Conservation (phyloP, 208 protist species). For the Blastocrithidia nonstop region DNA sequence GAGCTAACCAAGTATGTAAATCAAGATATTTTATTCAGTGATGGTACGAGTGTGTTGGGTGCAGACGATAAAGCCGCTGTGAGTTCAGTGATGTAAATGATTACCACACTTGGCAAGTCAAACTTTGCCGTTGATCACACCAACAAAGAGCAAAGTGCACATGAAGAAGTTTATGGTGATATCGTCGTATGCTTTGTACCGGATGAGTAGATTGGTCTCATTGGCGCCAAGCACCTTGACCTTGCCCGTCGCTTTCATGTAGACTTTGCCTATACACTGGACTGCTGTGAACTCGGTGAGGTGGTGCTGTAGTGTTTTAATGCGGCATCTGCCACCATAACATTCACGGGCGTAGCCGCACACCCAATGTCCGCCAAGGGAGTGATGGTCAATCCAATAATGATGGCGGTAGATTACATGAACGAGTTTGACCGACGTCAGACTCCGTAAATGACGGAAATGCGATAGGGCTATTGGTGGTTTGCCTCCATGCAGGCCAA, state of each 20-base stretch:
- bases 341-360: slow-evolving; percentile 53
- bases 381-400: slow-evolving; percentile 71
- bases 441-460: slow-evolving; percentile 65
- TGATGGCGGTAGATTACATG: slow-evolving; percentile 74
- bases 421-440: slow-evolving; percentile 36
- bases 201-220: slow-evolving; percentile 73
- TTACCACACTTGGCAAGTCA: slow-evolving; percentile 31
- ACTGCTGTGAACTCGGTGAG: slow-evolving; percentile 76
- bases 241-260: slow-evolving; percentile 55
- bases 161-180: slow-evolving; percentile 38
- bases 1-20: slow-evolving; percentile 49
- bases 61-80: slow-evolving; percentile 80
- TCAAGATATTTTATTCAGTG: slow-evolving; percentile 77
- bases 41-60: slow-evolving; percentile 78
- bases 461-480: slow-evolving; percentile 71
- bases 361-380: slow-evolving; percentile 83
- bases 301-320: slow-evolving; percentile 80
- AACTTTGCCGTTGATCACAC: too few species aligned
- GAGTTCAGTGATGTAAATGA: slow-evolving; percentile 65
- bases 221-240: slow-evolving; percentile 70
- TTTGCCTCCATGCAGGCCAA: slow-evolving; percentile 48
- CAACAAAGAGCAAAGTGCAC: too few species aligned
- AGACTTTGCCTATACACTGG: slow-evolving; percentile 74
- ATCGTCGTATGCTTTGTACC: slow-evolving; percentile 72
- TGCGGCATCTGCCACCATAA: slow-evolving; percentile 34